These are phyloP conservation scores for Coniferiporia sulphurascens DNA, from an alignment of 1,284 basidiomycete genomes.

Conservation along the genomic window DNA sequence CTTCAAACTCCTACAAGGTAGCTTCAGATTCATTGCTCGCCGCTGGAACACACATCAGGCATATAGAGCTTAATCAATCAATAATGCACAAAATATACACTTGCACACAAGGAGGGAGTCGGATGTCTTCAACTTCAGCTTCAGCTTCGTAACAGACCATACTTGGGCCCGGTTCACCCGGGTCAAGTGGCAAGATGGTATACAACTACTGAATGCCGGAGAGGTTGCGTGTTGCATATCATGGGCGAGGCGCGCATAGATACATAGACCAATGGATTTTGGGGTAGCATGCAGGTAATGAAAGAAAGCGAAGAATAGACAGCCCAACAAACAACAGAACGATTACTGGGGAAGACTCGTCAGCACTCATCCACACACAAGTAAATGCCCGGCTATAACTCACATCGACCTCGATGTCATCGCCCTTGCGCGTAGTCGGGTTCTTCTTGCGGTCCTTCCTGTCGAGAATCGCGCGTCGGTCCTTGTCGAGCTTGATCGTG, in stretches of 20 bases:
- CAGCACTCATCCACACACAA: not conserved
- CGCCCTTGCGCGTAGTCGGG: not conserved
- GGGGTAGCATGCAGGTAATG: not conserved
- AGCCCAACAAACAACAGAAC: not conserved
- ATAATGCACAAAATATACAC: no score
- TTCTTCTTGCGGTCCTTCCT: constrained; percentile 47
- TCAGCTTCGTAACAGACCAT: no score
- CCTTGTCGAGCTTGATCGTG: constrained; percentile 84
- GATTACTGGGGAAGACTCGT: not conserved
- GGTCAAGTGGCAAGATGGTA: not conserved
- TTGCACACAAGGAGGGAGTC: no score
- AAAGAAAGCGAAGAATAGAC: not conserved
- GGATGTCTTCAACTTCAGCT: no score
- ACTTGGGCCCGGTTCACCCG: no score
- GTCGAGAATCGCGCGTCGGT: not conserved
- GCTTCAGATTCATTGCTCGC: no score
- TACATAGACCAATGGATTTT: not conserved
- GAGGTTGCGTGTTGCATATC: not conserved
- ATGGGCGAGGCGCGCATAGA: not conserved
- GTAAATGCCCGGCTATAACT: not conserved
- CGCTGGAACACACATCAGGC: no score
- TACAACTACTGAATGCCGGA: not conserved
- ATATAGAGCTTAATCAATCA: no score
- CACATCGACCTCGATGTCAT: not conserved
- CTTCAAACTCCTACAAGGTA: no score